Evolutionary conservation across 1,284 basidiomycete genomes (phyloP), one percentile per base, ranked within the genome.

Genomic region (Heterobasidion parviporum): DNA sequence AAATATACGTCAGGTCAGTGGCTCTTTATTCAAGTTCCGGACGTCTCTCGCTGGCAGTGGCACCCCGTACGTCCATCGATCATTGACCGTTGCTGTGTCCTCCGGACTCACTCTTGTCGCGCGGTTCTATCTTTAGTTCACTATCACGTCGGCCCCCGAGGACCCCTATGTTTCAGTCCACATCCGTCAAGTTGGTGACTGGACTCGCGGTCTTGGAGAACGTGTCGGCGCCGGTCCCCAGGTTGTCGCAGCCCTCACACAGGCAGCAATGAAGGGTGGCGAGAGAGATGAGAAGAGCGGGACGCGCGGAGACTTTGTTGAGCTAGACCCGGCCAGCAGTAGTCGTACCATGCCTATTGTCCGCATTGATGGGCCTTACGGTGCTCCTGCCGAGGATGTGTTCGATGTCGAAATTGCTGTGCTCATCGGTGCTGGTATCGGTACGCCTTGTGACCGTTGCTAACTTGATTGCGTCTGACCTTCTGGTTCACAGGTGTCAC

Each of bases 131-230:
- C 46, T 10, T 48, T 63, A 93, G 83, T 94, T 95, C 72, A 94
- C 92, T 44, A 94, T 95, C 72, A 94, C 92, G 0, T 93, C 90
- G 50, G 91, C 93, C 15, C 92, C 92, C 1, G 91, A 93, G 63
- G 92, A 94, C 64, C 88, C 91, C 2, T 94, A 92, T 68, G 81
- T 94, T 38, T 92, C 90, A 18, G 71, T 95, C 47, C 93, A 94
- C 69, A 87, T 95, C 62, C 89, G 91, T 68, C 92, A 94, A 74
- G 90, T 90, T 54, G 91, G 92, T 60, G 93, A 96, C 69, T 95
- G 83, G 75, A 94, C 92, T 3, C 78, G 78, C 54, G 83, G 78
- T 34, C 82, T 95, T 43, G 92, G 90, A 44, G 84, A 88, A 55
- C 84, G 88, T 62, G 80, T 94, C 44, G 91, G 92, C 53, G 91